Evolutionary conservation across 192 early-diverging fungal genomes (phyloP).

Genomic region (Backusella parvicylindrica): DNA sequence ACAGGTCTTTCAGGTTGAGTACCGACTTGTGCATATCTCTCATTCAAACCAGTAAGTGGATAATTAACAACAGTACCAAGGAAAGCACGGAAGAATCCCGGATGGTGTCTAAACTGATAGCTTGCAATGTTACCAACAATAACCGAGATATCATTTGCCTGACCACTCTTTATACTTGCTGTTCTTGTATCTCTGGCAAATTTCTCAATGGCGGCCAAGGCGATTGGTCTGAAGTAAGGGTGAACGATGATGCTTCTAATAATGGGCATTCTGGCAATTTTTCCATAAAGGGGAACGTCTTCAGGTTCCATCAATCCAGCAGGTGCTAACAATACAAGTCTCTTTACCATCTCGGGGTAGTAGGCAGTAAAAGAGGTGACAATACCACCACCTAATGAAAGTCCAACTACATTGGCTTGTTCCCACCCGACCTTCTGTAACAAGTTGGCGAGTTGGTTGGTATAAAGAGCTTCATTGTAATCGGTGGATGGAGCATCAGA

Average conservation of each 20-base stretch:
- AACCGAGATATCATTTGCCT: neutral
- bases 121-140: neutral
- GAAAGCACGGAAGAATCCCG: conserved; percentile 33
- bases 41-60: conserved; percentile 24
- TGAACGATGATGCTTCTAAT: conserved; percentile 10
- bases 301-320: conserved; percentile 40
- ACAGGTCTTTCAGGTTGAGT: conserved; percentile 10
- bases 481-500: conserved; percentile 34
- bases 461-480: conserved; percentile 38
- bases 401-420: conserved; percentile 34
- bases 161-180: neutral
- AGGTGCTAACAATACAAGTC: conserved; percentile 40
- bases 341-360: conserved; percentile 40
- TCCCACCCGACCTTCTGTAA: conserved; percentile 47
- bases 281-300: conserved; percentile 15
- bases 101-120: conserved; percentile 27
- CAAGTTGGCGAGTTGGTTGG: conserved; percentile 38
- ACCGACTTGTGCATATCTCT: conserved; percentile 23
- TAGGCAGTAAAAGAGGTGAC: conserved; percentile 36
- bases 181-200: neutral
- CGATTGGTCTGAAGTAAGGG: conserved; percentile 15
- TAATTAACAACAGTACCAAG: conserved; percentile 20
- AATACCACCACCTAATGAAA: conserved; percentile 46
- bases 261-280: conserved; percentile 9
- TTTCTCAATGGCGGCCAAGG: neutral